Base-by-base conservation (phyloP, 2,329 filamentous ascomycete genomes). In the Cercospora sp. region DNA sequence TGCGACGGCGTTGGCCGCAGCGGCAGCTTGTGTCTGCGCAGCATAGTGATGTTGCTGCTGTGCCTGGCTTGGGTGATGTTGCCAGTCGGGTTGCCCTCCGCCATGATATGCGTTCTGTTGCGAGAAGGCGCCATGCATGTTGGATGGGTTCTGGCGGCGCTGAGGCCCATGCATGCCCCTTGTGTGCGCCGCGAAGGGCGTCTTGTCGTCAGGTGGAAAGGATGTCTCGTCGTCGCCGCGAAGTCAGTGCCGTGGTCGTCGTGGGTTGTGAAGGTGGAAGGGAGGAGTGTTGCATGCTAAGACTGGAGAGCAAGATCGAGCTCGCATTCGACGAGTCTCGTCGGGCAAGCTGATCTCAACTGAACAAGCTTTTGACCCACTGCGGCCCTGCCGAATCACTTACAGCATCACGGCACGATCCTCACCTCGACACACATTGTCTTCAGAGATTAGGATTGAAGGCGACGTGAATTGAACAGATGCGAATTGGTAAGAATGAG, bases 11-110 rank as follows among this genome's bases (percentile, higher is more conserved):
- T 71, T 71, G 45, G 84, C 61, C 40, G 85, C 87, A 48, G 78
- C 79, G 65, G 78, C 79, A 66, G 78, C 77, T 64, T 82, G 80
- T 71, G 82, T 81, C 65, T 77, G 78, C 74, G 77, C 71, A 70
- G 75, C 42, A 64, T 66, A 68, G 53, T 68, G 71, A 55, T 74
- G 74, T 73, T 79, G 79, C 60, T 81, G 80, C 67, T 82, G 80
- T 69, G 89, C 87, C 71, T 90, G 88, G 84, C 90, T 87, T 87
- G 81, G 80, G 70, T 89, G 87, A 71, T 90, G 88, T 84, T 90
- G 87, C 89, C 89, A 91, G 76, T 90, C 88, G 61, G 85, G 86
- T 76, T 64, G 62, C 53, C 62, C 62, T 40, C 62, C 62, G 26
- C 60, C 60, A 42, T 63, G 61, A 36, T 64, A 64, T 33, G 62